These are phyloP conservation scores for Porphyrellus cyaneotinctus DNA, from an alignment of 768 basidiomycete species.

Conservation along the genomic window DNA sequence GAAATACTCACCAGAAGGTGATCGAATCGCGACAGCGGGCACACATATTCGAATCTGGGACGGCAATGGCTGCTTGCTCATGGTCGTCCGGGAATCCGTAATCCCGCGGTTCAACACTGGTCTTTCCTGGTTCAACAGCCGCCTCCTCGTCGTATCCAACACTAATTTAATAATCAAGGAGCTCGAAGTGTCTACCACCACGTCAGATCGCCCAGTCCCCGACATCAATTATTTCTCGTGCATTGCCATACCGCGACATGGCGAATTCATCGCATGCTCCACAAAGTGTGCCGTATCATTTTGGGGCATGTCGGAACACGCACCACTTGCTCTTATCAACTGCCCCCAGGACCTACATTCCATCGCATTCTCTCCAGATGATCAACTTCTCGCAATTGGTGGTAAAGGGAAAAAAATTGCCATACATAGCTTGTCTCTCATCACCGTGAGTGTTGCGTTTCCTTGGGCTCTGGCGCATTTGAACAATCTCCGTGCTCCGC, in stretches of 20 bases:
- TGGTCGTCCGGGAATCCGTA: neutral
- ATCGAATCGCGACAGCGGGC: neutral
- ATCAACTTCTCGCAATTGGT: neutral
- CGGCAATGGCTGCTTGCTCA: neutral
- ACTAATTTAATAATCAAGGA: neutral
- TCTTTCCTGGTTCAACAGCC: neutral
- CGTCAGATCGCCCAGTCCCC: neutral
- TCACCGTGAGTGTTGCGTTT: neutral
- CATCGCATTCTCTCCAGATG: neutral
- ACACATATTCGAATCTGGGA: neutral
- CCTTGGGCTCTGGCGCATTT: neutral
- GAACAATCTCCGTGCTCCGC: neutral
- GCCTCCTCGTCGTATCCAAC: neutral
- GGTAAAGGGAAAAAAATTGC: neutral
- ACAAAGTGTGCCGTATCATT: neutral
- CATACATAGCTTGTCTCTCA: neutral
- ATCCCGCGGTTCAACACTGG: neutral
- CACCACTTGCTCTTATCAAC: neutral
- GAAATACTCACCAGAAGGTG: neutral
- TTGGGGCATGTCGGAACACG: neutral
- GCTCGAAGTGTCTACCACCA: neutral
- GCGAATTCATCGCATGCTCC: neutral
- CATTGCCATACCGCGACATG: neutral
- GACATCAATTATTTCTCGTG: neutral
- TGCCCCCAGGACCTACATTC: neutral